Conservation (phyloP, 352 stramenopile species). For the Phytophthora nicotianae region DNA sequence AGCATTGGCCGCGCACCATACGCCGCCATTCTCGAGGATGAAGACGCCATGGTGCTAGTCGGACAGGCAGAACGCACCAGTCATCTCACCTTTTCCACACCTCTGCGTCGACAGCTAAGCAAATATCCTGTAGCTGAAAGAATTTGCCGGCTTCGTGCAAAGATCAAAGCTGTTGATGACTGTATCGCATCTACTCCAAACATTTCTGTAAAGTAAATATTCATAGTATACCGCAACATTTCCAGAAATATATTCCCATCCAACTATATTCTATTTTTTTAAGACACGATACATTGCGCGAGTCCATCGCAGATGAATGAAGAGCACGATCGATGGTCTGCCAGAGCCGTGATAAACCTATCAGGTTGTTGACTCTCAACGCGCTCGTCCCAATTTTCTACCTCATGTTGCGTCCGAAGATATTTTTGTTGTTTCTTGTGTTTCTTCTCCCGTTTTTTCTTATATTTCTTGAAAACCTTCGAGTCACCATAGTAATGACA, state of each 20-base stretch:
- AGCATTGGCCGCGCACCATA: conserved; percentile 48
- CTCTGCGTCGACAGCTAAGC: conserved; percentile 48
- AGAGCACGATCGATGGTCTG: conserved; percentile 39
- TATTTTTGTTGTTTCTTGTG: conserved; percentile 32
- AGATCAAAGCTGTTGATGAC: conserved; percentile 51
- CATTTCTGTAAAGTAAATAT: conserved; percentile 4
- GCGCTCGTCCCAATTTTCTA: conserved; percentile 21
- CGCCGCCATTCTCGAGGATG: conserved; percentile 46
- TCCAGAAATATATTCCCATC: conserved; percentile 7
- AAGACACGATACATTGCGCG: conserved; percentile 40
- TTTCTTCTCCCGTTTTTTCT: conserved; percentile 45
- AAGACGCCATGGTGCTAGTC: conserved; percentile 15
- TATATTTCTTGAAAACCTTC: conserved; percentile 72
- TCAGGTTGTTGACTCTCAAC: conserved; percentile 12
- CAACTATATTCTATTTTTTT: conserved; percentile 12
- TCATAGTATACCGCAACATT: conserved; percentile 5
- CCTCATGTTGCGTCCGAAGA: conserved; percentile 17
- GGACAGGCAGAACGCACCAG: conserved; percentile 24
- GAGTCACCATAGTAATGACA: conserved; percentile 81
- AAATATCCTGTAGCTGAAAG: conserved; percentile 52
- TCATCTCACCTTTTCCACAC: conserved; percentile 63
- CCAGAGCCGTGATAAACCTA: conserved; percentile 26
- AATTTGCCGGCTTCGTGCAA: conserved; percentile 36
- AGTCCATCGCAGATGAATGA: conserved; percentile 39
- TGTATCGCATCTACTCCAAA: conserved; percentile 34